These are phyloP conservation scores for Phytophthora sp. DNA, from an alignment of 352 stramenopile genomes.

Conservation along the genomic window DNA sequence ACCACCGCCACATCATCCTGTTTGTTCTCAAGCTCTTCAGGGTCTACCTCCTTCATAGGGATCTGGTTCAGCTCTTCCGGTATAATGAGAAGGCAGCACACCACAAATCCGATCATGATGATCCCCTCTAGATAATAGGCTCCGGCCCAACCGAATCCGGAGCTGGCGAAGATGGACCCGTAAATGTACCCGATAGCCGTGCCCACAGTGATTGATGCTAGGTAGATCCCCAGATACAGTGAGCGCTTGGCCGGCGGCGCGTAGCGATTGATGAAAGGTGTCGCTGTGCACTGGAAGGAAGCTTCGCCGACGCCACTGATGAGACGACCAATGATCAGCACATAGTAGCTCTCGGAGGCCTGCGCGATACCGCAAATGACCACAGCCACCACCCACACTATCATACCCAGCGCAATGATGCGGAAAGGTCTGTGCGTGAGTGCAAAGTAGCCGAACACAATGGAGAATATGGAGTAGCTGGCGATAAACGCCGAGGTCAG, in stretches of 20 bases:
- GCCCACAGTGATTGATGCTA: conserved; percentile 92
- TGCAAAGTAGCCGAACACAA: conserved; percentile 92
- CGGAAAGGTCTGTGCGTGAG: conserved; percentile 90
- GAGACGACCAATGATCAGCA: conserved; percentile 89
- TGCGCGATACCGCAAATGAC: conserved; percentile 87
- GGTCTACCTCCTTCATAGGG: conserved; percentile 38
- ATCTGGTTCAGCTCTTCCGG: conserved; percentile 64
- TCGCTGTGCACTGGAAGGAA: conserved; percentile 93
- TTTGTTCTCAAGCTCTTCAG: conserved; percentile 32
- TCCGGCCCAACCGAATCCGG: conserved; percentile 69
- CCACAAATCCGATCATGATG: conserved; percentile 80
- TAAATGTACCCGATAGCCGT: conserved; percentile 93
- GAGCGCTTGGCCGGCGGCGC: conserved; percentile 71
- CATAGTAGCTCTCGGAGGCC: conserved; percentile 81
- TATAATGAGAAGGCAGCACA: conserved; percentile 68
- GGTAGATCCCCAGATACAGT: conserved; percentile 93
- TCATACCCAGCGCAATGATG: conserved; percentile 90
- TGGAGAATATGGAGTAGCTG: conserved; percentile 91
- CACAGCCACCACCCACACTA: conserved; percentile 90
- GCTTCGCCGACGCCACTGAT: conserved; percentile 92
- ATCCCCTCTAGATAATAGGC: conserved; percentile 91
- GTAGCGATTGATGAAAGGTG: conserved; percentile 93
- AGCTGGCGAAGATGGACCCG: conserved; percentile 69
- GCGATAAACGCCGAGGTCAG: conserved; percentile 95
- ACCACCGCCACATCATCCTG: conserved; percentile 21